phyloP scores from a whole-genome alignment of 306 rosid genomes.

The Quillaja saponaria region DNA sequence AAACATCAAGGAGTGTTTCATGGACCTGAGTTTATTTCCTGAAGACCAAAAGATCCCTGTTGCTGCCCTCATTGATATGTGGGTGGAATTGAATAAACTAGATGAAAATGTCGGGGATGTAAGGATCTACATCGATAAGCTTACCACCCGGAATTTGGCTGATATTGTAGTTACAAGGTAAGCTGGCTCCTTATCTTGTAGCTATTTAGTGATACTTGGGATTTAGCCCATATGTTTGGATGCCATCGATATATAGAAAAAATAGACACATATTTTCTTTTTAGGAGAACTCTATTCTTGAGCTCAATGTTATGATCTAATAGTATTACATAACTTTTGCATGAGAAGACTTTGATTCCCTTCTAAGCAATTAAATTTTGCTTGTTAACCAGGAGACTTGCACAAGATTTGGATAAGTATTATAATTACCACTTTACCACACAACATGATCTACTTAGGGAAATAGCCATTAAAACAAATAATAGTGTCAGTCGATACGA shows the following conservation, averaged over 20 bases:
- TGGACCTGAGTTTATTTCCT: slow-evolving; percentile 69
- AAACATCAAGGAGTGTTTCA: slow-evolving; percentile 57
- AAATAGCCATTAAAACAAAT: slow-evolving; percentile 51
- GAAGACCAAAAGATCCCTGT: slow-evolving; percentile 59
- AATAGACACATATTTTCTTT: not conserved
- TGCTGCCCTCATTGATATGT: slow-evolving; percentile 54
- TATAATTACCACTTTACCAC: slow-evolving; percentile 55
- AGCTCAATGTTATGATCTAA: not conserved
- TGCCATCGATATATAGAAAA: no score
- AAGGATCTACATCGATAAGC: slow-evolving; percentile 30
- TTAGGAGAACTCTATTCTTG: not conserved
- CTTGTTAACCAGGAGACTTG: slow-evolving; percentile 51
- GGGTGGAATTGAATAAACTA: slow-evolving; percentile 46
- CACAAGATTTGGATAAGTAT: slow-evolving; percentile 42
- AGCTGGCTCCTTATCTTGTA: not conserved
- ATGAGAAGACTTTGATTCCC: not conserved
- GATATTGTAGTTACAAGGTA: slow-evolving; percentile 58
- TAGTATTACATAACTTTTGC: no score
- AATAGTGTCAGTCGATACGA: slow-evolving; percentile 31
- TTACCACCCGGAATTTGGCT: slow-evolving; percentile 39
- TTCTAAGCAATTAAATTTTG: slow-evolving; percentile 9
- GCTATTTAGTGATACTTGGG: no score
- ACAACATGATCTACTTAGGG: slow-evolving; percentile 67
- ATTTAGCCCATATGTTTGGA: no score
- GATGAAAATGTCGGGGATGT: slow-evolving; percentile 41